Evolutionary conservation across 2,329 filamentous ascomycete species (phyloP).

Genomic region (Sporothrix luriei): DNA sequence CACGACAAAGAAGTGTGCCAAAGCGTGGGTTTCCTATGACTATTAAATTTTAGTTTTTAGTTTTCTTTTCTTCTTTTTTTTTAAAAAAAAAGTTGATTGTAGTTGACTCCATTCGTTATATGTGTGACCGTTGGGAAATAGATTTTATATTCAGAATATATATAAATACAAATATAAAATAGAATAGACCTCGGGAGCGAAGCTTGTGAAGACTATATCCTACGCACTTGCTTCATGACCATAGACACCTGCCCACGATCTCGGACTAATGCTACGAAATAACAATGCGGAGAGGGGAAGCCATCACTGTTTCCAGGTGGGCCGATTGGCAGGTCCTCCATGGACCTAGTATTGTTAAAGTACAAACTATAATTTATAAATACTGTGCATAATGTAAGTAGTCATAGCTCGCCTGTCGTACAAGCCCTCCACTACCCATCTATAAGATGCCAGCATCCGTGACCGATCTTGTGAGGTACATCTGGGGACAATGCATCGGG

Average conservation of each 20-base stretch:
- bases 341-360: neutral
- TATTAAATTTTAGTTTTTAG: too few relatives aligned
- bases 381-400: neutral
- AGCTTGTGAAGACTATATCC: too few relatives aligned
- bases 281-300: too few relatives aligned
- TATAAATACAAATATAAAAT: too few relatives aligned
- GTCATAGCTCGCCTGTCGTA: neutral
- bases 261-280: too few relatives aligned
- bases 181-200: too few relatives aligned
- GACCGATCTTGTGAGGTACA: slow-evolving; percentile 6
- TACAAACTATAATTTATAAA: neutral
- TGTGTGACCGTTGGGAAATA: too few relatives aligned
- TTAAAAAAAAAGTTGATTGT: neutral
- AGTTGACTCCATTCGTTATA: neutral
- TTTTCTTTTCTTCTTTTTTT: neutral
- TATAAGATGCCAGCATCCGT: neutral
- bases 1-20: neutral
- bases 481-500: slow-evolving; percentile 2
- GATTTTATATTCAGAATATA: too few relatives aligned
- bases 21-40: too few relatives aligned
- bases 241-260: too few relatives aligned
- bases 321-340: neutral
- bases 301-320: too few relatives aligned
- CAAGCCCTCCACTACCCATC: neutral
- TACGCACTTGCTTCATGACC: too few relatives aligned